phyloP scores from a whole-genome alignment of 306 rosid genomes.

The Albizia julibrissin region DNA sequence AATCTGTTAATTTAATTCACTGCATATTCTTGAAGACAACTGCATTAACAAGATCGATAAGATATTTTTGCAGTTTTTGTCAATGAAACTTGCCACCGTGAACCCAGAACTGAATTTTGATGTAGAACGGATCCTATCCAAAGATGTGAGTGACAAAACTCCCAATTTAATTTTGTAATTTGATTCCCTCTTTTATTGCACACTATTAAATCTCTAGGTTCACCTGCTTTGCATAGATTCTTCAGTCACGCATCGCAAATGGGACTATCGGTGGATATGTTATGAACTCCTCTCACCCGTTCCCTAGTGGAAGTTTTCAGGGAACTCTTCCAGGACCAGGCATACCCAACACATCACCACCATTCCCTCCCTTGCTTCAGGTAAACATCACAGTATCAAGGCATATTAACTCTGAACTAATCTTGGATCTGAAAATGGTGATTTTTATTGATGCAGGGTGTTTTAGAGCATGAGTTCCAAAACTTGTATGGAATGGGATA shows the following conservation, averaged over 20 bases:
- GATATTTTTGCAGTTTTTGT: conserved; percentile 59
- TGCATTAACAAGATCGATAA: not conserved
- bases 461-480: conserved; percentile 61
- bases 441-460: conserved; percentile 42
- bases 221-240: conserved; percentile 43
- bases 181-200: not conserved
- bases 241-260: conserved; percentile 43
- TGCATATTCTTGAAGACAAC: not conserved
- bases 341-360: conserved; percentile 47
- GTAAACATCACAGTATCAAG: conserved; percentile 36
- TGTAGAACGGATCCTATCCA: conserved; percentile 60
- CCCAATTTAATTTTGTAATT: not conserved
- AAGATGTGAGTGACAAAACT: conserved; percentile 62
- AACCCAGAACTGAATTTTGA: conserved; percentile 74
- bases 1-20: not conserved
- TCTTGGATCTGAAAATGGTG: conserved; percentile 17
- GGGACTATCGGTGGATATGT: conserved; percentile 52
- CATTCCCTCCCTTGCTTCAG: conserved; percentile 63
- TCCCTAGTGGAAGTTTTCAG: conserved; percentile 51
- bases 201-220: conserved; percentile 14
- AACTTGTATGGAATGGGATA: conserved; percentile 67
- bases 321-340: conserved; percentile 44
- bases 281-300: conserved; percentile 48
- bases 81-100: conserved; percentile 85
- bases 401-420: not conserved